A percentile compares a stretch with the other conserved stretches of the same genome.
phyloP scores from a whole-genome alignment of 1,139 yeast genomes.

The Saccharomyces uvarum region DNA sequence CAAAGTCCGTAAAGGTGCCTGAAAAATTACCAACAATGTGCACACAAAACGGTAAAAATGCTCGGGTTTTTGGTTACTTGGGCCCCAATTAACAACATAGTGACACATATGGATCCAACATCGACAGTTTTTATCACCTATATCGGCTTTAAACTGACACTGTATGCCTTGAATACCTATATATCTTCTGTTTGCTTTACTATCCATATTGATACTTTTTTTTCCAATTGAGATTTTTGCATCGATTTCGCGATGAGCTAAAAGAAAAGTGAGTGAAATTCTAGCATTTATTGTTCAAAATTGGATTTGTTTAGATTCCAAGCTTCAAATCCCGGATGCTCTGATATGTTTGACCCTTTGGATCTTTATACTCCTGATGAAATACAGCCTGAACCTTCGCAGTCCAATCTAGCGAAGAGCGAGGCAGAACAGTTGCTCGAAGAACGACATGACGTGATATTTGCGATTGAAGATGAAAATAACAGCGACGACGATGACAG shows the following conservation, averaged over 20 bases:
- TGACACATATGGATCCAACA: not conserved
- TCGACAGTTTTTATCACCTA: not conserved
- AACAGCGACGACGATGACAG: conserved; percentile 24
- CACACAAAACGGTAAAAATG: not conserved
- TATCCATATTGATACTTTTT: not conserved
- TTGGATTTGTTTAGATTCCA: not conserved
- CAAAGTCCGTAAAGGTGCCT: not conserved
- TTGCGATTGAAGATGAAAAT: conserved; percentile 6
- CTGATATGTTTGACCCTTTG: conserved; percentile 32
- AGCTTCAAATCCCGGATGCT: not conserved
- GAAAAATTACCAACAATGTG: not conserved
- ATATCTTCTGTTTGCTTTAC: not conserved
- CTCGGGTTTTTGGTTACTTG: not conserved
- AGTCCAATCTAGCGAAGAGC: not conserved
- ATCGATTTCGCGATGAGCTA: conserved; percentile 1
- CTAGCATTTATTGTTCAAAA: not conserved
- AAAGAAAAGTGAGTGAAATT: not conserved
- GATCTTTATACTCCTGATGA: conserved; percentile 29
- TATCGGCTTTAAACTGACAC: not conserved
- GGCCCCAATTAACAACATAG: not conserved
- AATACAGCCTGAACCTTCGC: not conserved
- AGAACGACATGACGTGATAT: not conserved
- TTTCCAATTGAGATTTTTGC: not conserved
- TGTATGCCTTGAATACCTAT: not conserved
- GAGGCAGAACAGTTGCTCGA: not conserved